Evolutionary conservation across 2,329 filamentous ascomycete species (phyloP).

Genomic region (Fusarium sp.): DNA sequence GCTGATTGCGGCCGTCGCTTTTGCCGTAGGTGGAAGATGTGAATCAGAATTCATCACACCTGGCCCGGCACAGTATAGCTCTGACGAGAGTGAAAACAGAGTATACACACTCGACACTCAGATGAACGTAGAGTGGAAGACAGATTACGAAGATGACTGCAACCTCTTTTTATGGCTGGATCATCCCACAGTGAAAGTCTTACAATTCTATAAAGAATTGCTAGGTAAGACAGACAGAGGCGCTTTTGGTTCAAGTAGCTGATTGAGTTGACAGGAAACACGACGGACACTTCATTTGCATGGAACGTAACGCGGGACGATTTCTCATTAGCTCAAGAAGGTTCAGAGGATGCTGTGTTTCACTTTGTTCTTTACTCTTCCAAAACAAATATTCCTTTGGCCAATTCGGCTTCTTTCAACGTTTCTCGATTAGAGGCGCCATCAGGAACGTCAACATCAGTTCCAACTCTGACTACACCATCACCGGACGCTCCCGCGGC

Average conservation of each 20-base stretch:
- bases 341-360: neutral
- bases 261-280: neutral
- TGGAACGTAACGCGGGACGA: neutral
- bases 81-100: neutral
- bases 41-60: slow-evolving; percentile 2
- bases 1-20: fast-evolving
- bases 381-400: neutral
- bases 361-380: slow-evolving; percentile 10
- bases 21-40: neutral
- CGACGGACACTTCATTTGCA: neutral
- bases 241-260: too few species aligned
- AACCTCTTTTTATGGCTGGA: slow-evolving; percentile 14
- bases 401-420: slow-evolving; percentile 6
- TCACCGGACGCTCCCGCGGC: neutral
- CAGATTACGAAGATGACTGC: neutral
- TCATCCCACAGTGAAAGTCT: neutral
- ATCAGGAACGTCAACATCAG: neutral
- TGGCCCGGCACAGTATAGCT: fast-evolving
- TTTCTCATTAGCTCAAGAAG: neutral
- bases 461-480: neutral
- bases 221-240: neutral
- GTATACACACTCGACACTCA: neutral
- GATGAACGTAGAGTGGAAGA: slow-evolving; percentile 3
- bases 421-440: neutral
- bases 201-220: neutral